Conservation (phyloP, 441 rosid genomes). For the Syzygium syzygioides region DNA sequence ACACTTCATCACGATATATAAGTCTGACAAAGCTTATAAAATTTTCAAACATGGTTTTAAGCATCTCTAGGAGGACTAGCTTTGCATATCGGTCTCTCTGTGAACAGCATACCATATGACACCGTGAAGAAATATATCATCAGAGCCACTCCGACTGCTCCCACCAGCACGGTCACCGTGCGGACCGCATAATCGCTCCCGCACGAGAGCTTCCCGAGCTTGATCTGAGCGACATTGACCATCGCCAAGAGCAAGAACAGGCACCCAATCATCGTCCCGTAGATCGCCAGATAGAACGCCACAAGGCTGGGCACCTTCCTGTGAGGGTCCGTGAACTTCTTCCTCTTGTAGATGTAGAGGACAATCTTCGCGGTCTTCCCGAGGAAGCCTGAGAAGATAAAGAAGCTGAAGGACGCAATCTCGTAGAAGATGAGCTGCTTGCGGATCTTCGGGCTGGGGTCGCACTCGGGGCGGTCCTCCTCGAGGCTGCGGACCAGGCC, state of each 20-base stretch:
- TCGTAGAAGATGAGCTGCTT: slow-evolving; percentile 4
- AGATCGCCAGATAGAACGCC: slow-evolving; percentile 2
- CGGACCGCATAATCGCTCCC: background rate
- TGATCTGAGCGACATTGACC: slow-evolving; percentile 6
- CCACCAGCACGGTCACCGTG: background rate
- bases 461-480: background rate
- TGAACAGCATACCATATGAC: background rate
- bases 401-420: slow-evolving; percentile 14
- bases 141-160: background rate
- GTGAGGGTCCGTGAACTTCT: background rate
- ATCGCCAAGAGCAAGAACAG: slow-evolving; percentile 1
- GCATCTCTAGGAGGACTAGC: background rate
- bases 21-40: background rate
- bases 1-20: background rate
- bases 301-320: background rate
- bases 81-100: background rate
- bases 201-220: background rate
- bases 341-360: slow-evolving; percentile 6
- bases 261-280: slow-evolving; percentile 6
- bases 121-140: background rate
- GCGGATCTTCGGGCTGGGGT: background rate
- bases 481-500: slow-evolving; percentile 7
- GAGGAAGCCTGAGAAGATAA: slow-evolving; percentile 8
- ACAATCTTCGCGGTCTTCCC: slow-evolving; percentile 8
- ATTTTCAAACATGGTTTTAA: background rate